Percentiles rank a stretch among this genome's conserved stretches.
phyloP scores from a whole-genome alignment of 140 eudicot species.

The Flaveria floridana region DNA sequence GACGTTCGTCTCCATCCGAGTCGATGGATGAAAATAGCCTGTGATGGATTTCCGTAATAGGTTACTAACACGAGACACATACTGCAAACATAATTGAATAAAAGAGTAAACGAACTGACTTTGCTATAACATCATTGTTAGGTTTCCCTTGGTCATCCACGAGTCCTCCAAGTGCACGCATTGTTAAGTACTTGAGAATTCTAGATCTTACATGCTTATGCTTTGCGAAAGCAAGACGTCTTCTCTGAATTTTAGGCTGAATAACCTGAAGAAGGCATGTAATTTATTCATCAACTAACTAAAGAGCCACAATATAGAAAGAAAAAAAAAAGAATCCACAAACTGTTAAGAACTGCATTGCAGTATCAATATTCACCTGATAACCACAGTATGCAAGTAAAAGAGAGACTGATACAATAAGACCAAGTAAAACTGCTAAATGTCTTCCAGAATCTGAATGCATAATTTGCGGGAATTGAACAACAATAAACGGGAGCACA shows the following conservation, averaged over 20 bases:
- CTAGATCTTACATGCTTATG: constrained; percentile 77
- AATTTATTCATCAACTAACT: neutral
- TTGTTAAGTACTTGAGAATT: constrained; percentile 55
- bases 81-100: neutral
- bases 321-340: neutral
- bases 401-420: constrained; percentile 57
- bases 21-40: constrained; percentile 67
- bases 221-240: constrained; percentile 71
- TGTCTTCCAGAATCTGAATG: constrained; percentile 73
- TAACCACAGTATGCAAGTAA: constrained; percentile 71
- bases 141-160: constrained; percentile 53
- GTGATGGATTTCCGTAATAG: constrained; percentile 27
- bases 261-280: constrained; percentile 47
- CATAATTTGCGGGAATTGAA: constrained; percentile 68
- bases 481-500: constrained; percentile 68
- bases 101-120: constrained; percentile 37
- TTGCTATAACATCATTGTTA: constrained; percentile 51
- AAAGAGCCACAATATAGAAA: neutral
- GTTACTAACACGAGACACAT: constrained; percentile 1
- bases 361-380: constrained; percentile 55
- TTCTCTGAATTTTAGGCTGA: constrained; percentile 78
- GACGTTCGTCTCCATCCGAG: constrained; percentile 33
- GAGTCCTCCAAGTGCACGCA: constrained; percentile 73
- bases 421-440: constrained; percentile 67
- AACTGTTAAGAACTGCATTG: constrained; percentile 3